Conservation (phyloP, 352 stramenopile genomes). For the Blastocystis sp. region DNA sequence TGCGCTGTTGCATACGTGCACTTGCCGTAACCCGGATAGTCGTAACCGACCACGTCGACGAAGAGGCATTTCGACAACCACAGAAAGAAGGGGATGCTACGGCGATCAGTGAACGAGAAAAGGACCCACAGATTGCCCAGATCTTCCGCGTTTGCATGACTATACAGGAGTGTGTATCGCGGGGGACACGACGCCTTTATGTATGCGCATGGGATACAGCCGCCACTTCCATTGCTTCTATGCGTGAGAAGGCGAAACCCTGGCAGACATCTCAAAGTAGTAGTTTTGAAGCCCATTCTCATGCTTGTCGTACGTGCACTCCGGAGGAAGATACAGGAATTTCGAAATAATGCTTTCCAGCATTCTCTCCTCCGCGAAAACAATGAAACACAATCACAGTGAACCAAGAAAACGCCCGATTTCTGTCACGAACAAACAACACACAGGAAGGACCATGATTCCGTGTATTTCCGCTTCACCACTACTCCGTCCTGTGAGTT, state of each 20-base stretch:
- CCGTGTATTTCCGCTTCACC: constrained; percentile 37
- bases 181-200: not conserved
- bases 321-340: constrained; percentile 20
- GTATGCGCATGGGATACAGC: constrained; percentile 4
- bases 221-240: no score
- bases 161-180: constrained; percentile 31
- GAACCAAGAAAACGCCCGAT: no score
- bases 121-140: constrained; percentile 32
- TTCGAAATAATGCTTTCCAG: not conserved
- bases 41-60: constrained; percentile 43
- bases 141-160: constrained; percentile 69
- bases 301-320: not conserved
- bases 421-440: no score
- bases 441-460: constrained; percentile 22
- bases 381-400: no score
- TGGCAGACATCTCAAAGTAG: constrained; percentile 42
- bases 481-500: constrained; percentile 11
- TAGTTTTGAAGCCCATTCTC: not conserved
- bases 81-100: constrained; percentile 24
- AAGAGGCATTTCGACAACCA: constrained; percentile 5
- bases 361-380: not conserved
- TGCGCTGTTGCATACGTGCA: not conserved
- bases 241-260: no score
- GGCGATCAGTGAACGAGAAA: not conserved
- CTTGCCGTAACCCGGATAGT: constrained; percentile 60